These are phyloP conservation scores for Plenodomus biglobosus DNA, from an alignment of 2,329 filamentous ascomycete species.

Conservation along the genomic window DNA sequence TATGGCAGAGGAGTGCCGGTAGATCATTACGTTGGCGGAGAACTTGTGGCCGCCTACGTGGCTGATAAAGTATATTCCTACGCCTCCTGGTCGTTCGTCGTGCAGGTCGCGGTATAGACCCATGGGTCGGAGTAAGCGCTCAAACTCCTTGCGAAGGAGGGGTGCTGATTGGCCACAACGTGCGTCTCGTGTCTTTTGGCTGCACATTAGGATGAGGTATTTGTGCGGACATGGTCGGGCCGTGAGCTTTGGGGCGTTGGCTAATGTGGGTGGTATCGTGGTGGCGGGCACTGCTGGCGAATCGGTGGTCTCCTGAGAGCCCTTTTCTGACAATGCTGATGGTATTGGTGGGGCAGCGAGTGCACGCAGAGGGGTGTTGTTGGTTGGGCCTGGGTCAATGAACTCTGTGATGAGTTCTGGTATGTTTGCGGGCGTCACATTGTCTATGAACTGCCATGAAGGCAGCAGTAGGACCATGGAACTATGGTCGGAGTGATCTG, in stretches of 20 bases:
- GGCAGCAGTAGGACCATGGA: slow-evolving; percentile 84
- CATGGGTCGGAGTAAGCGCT: slow-evolving; percentile 81
- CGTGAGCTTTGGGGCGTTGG: slow-evolving; percentile 52
- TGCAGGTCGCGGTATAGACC: slow-evolving; percentile 84
- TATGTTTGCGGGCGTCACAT: slow-evolving; percentile 75
- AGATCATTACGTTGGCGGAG: slow-evolving; percentile 90
- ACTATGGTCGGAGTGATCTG: slow-evolving; percentile 61
- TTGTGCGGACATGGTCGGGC: slow-evolving; percentile 75
- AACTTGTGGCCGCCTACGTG: slow-evolving; percentile 98
- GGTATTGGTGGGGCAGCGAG: slow-evolving; percentile 13
- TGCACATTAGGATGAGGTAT: slow-evolving; percentile 89
- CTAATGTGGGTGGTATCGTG: slow-evolving; percentile 27
- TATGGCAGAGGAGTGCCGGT: slow-evolving; percentile 58
- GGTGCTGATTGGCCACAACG: slow-evolving; percentile 94
- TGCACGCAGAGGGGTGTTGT: slow-evolving; percentile 60
- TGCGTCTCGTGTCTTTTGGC: slow-evolving; percentile 89
- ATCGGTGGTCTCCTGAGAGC: too few species aligned
- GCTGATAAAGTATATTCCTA: slow-evolving; percentile 94
- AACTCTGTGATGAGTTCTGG: slow-evolving; percentile 70
- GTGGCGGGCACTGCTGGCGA: slow-evolving; percentile 17
- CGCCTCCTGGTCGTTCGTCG: slow-evolving; percentile 86
- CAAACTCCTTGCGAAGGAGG: slow-evolving; percentile 82
- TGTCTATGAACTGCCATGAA: slow-evolving; percentile 78
- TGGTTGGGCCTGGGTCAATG: slow-evolving; percentile 74
- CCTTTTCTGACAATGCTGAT: slow-evolving; percentile 10